A percentile compares a stretch with the other conserved stretches of the same genome.
These are phyloP conservation scores for Scheffersomyces lignosus DNA, from an alignment of 805 yeast genomes.

Conservation along the genomic window DNA sequence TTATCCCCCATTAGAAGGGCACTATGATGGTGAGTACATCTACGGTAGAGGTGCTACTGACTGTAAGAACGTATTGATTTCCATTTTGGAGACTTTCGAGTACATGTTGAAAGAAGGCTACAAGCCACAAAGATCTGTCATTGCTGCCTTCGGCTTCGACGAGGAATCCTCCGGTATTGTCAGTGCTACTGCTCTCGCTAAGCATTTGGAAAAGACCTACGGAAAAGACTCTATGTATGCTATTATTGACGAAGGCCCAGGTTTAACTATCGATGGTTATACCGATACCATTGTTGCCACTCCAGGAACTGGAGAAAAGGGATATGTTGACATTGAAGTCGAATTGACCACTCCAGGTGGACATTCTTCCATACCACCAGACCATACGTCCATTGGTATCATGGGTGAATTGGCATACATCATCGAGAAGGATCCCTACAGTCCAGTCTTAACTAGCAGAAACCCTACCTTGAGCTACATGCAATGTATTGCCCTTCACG, in stretches of 20 bases:
- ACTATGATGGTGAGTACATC: constrained; percentile 62
- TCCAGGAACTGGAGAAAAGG: constrained; percentile 48
- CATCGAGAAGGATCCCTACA: constrained; percentile 59
- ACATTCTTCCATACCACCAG: constrained; percentile 79
- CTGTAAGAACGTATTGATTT: constrained; percentile 68
- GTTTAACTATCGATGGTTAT: constrained; percentile 25
- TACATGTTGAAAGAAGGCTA: constrained; percentile 50
- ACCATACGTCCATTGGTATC: constrained; percentile 78
- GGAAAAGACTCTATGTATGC: constrained; percentile 63
- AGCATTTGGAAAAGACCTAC: constrained; percentile 49
- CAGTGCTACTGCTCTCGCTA: constrained; percentile 59
- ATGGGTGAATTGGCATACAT: constrained; percentile 55
- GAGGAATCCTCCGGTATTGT: constrained; percentile 68
- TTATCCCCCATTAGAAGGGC: constrained; percentile 59
- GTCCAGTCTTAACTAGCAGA: constrained; percentile 42
- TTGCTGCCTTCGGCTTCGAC: constrained; percentile 74
- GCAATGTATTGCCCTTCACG: constrained; percentile 64
- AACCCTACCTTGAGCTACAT: constrained; percentile 62
- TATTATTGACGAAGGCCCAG: constrained; percentile 69
- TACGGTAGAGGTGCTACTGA: constrained; percentile 83
- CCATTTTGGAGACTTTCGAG: constrained; percentile 61
- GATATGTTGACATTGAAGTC: constrained; percentile 47
- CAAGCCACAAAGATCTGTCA: constrained; percentile 59
- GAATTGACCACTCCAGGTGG: constrained; percentile 68
- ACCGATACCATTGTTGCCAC: constrained; percentile 59